Conservation (phyloP, 176 grass and related monocot genomes). For the Themeda triandra region DNA sequence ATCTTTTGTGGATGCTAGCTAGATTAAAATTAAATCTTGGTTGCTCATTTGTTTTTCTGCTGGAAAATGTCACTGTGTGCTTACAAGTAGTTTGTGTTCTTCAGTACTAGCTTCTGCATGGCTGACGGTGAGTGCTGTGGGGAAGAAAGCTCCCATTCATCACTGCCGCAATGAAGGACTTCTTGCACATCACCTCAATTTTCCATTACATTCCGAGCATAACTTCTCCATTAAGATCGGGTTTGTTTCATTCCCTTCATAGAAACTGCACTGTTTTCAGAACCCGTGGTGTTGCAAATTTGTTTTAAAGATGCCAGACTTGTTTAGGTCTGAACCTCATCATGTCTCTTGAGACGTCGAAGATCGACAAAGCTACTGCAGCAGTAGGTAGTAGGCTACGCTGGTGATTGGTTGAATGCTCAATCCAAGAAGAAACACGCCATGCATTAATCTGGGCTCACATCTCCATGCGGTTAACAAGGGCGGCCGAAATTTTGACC, state of each 20-base stretch:
- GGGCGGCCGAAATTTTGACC: slow-evolving; percentile 25
- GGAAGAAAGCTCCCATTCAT: not conserved
- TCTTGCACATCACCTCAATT: not conserved
- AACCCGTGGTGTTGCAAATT: not conserved
- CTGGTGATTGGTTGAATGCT: not conserved
- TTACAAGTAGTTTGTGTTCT: not conserved
- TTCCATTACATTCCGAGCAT: not conserved
- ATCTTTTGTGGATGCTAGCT: not conserved
- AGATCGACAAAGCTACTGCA: not conserved
- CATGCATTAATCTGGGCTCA: slow-evolving; percentile 33
- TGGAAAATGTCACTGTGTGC: not conserved
- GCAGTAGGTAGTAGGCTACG: no score
- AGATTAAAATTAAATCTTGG: not conserved
- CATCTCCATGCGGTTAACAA: slow-evolving; percentile 24
- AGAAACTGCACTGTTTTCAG: not conserved
- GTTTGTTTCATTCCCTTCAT: not conserved
- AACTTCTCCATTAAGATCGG: not conserved
- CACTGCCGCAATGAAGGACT: not conserved
- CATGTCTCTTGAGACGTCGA: not conserved
- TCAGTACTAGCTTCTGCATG: not conserved
- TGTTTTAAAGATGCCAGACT: not conserved
- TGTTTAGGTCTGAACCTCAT: not conserved
- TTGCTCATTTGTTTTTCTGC: not conserved
- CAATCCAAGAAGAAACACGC: not conserved
- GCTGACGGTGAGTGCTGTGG: not conserved